Evolutionary conservation across 495 filamentous ascomycete species (phyloP), one percentile per base, ranked within the genome.

Genomic region (Oidiodendron maius): DNA sequence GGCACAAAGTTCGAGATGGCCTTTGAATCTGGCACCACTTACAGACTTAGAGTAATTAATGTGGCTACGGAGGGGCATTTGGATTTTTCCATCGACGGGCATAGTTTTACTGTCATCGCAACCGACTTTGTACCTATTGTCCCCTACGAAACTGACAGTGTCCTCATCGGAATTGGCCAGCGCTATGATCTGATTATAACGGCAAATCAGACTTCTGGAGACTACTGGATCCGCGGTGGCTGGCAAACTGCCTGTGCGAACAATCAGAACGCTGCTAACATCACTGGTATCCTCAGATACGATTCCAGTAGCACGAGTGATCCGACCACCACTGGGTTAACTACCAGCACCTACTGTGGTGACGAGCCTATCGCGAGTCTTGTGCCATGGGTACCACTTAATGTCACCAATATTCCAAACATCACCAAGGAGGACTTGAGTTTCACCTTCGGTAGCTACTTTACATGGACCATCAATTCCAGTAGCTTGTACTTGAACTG

Each of bases 201-300:
- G 15, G 74, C 71, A 3, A 62, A 59, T 30, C 59, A 60, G 42
- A 44, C 28, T 1, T 35, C 37, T n/a, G 53, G 55, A 20, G 55
- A 64, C 40, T 67, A 61, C 44, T 64, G 55, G 59, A 66, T 72
- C 57, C 68, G 70, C 50, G 67, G 61, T 6, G 69, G 67, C n/a
- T 65, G 44, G 0, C 73, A 77, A 56, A 59, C 61, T 5, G 80
- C 75, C 30, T 64, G 48, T 51, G 4, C 58, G 60, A 42, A 64
- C 9, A 58, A 56, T 17, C 57, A 56, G 16, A 71, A 60, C 24
- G 53, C 56, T 3, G 64, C 70, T 20, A 71, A 80, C 47, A 81
- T 79, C 55, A 66, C 54, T 20, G 81, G 78, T 4, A 81, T 86
- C n/a, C 49, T 84, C 2, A 63, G 75, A 43, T 87, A 83, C 46